These are phyloP conservation scores for Colletotrichum orbiculare DNA, from an alignment of 2,329 filamentous ascomycete species.

Conservation along the genomic window DNA sequence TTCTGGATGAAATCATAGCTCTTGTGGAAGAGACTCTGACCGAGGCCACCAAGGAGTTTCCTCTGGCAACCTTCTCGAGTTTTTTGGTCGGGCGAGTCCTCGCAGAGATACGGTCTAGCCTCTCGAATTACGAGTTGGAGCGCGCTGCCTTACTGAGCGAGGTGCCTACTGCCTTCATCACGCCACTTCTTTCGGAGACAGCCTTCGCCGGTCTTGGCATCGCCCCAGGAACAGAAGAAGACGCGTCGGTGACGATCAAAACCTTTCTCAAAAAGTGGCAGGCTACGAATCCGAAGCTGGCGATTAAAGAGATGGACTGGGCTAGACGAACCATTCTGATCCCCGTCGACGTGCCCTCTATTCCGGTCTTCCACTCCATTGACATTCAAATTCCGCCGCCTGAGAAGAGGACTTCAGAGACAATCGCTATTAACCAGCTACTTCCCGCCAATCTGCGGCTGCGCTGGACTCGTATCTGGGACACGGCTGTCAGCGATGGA, in stretches of 20 bases:
- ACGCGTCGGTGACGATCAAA: slow-evolving; percentile 42
- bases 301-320: slow-evolving; percentile 45
- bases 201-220: slow-evolving; percentile 62
- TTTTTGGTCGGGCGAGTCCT: slow-evolving; percentile 58
- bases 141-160: slow-evolving; percentile 64
- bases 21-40: slow-evolving; percentile 58
- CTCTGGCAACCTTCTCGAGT: slow-evolving; percentile 58
- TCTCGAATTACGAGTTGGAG: slow-evolving; percentile 66
- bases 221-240: slow-evolving; percentile 48
- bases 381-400: slow-evolving; percentile 61
- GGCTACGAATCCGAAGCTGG: slow-evolving; percentile 45
- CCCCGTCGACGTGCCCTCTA: slow-evolving; percentile 87
- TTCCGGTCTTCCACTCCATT: slow-evolving; percentile 85
- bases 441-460: slow-evolving; percentile 71
- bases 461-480: slow-evolving; percentile 72
- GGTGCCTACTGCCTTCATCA: slow-evolving; percentile 61
- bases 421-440: slow-evolving; percentile 72
- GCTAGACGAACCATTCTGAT: slow-evolving; percentile 76
- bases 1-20: slow-evolving; percentile 77
- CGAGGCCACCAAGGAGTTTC: slow-evolving; percentile 51
- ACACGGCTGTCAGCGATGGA: slow-evolving; percentile 54
- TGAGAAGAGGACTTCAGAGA: slow-evolving; percentile 39
- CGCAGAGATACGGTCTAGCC: slow-evolving; percentile 53
- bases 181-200: slow-evolving; percentile 58
- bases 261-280: slow-evolving; percentile 54